phyloP scores from a whole-genome alignment of 805 yeast genomes.

The Wickerhamomyces silvicola region DNA sequence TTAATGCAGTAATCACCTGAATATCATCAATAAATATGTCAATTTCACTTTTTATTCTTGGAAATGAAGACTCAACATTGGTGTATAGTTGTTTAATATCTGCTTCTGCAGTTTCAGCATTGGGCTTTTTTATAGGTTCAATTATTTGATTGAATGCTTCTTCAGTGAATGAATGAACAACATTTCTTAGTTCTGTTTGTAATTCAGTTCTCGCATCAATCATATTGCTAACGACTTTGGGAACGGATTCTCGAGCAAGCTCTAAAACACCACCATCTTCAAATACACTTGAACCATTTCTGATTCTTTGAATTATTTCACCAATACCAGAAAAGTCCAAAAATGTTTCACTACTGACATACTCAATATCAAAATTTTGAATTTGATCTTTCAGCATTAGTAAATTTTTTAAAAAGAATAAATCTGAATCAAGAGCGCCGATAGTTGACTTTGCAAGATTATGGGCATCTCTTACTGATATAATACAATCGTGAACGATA shows the following conservation, averaged over 20 bases:
- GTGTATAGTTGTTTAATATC: slow-evolving; percentile 38
- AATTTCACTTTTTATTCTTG: slow-evolving; percentile 48
- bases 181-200: slow-evolving; percentile 62
- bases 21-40: slow-evolving; percentile 49
- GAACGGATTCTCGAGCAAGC: slow-evolving; percentile 62
- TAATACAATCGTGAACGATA: slow-evolving; percentile 71
- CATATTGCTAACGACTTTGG: slow-evolving; percentile 75
- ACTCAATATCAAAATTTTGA: slow-evolving; percentile 73
- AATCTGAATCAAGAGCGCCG: slow-evolving; percentile 51
- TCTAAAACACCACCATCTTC: slow-evolving; percentile 27
- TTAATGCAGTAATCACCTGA: slow-evolving; percentile 41
- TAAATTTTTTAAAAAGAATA: slow-evolving; percentile 68
- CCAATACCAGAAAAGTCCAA: slow-evolving; percentile 77
- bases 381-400: slow-evolving; percentile 65
- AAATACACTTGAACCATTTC: slow-evolving; percentile 23
- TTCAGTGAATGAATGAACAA: slow-evolving; percentile 64
- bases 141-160: slow-evolving; percentile 45
- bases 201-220: slow-evolving; percentile 72
- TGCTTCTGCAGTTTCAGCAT: slow-evolving; percentile 22
- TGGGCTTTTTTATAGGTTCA: slow-evolving; percentile 32
- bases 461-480: slow-evolving; percentile 52
- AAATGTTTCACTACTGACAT: slow-evolving; percentile 61
- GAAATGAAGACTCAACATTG: slow-evolving; percentile 47
- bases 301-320: slow-evolving; percentile 39
- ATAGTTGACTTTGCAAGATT: slow-evolving; percentile 36